Base-by-base conservation (phyloP, 2,329 filamentous ascomycete species). In the Bipolaris sorokiniana region DNA sequence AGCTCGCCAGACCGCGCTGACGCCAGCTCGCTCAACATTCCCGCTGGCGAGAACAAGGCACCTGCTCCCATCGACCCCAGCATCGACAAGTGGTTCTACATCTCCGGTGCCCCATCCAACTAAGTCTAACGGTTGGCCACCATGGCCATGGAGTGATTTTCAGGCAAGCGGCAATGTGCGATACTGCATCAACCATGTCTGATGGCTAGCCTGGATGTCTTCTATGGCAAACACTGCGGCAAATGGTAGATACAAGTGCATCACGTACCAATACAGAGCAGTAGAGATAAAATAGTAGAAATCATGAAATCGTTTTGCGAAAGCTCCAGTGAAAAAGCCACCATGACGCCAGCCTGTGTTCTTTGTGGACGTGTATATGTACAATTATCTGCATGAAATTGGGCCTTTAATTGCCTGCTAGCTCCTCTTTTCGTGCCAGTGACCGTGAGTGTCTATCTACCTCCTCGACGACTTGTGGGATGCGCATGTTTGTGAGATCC, bases 61-160 rank as follows among this genome's bases (percentile, higher is more conserved):
- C 88, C 95, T 59, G 94, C 89, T 66, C 93, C 94, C 75, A 97
- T 99, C 72, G 95, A 99, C 77, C 86, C 88, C 77, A 96, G 89
- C 81, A 97, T 98, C 77, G 95, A 99, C 88, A 99, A 99, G 88
- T 99, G 95, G 95, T 99, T 99, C 90, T 99, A 98, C 88, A 99
- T 99, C 82, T 97, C 92, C 79, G 95, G 95, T 80, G 95, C 95
- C 76, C 61, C 54, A 11, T 58, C 58, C 59, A 59, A 50, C 56
- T 56, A 62, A 33, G 16, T 51, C n/a, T 48, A 46, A 23, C 28
- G 41, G 46, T 23, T 37, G 50, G 26, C 13, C 44, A 15, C 42
- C 18, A 23, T 53, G 23, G 52, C 6, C n/a, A 31, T 37, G 36
- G 15, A 33, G 48, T 5, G 16, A 36, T 10, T 23, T 23, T 13